phyloP scores from a whole-genome alignment of 139 green algal species.

The Haematococcus lacustris region DNA sequence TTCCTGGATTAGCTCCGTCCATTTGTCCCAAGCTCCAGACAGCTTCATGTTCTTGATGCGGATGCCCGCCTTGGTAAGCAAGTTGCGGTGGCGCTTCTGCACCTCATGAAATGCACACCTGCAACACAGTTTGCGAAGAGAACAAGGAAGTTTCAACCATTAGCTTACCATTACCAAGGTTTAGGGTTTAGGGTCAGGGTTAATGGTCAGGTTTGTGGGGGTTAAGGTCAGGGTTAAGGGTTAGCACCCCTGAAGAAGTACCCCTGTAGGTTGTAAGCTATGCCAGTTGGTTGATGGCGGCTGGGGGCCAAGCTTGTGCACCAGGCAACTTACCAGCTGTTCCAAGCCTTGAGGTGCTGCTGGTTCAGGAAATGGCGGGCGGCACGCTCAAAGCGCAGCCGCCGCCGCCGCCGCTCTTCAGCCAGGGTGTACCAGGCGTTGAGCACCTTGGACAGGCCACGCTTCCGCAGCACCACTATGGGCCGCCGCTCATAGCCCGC shows the following conservation, averaged over 20 bases:
- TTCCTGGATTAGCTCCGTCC: conserved; percentile 27
- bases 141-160: too few relatives aligned
- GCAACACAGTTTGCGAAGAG: too few relatives aligned
- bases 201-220: too few relatives aligned
- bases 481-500: conserved; percentile 48
- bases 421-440: conserved; percentile 20
- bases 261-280: too few relatives aligned
- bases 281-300: too few relatives aligned
- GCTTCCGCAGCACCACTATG: conserved; percentile 38
- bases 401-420: conserved; percentile 11
- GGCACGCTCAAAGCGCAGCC: conserved; percentile 24
- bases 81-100: conserved; percentile 7
- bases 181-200: too few relatives aligned
- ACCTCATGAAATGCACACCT: conserved; percentile 14
- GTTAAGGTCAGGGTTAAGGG: too few relatives aligned
- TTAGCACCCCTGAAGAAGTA: too few relatives aligned
- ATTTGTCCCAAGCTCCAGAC: conserved; percentile 38
- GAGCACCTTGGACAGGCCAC: conserved; percentile 21
- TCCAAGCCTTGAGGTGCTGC: conserved; percentile 38
- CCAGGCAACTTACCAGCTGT: conserved; percentile 37
- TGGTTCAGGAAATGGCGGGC: conserved; percentile 28
- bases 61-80: conserved; percentile 28
- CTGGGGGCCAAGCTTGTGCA: neutral
- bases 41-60: conserved; percentile 40
- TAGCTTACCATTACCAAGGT: too few relatives aligned